Evolutionary conservation across 2,329 filamentous ascomycete genomes (phyloP).

Genomic region (Scedosporium minutisporum): DNA sequence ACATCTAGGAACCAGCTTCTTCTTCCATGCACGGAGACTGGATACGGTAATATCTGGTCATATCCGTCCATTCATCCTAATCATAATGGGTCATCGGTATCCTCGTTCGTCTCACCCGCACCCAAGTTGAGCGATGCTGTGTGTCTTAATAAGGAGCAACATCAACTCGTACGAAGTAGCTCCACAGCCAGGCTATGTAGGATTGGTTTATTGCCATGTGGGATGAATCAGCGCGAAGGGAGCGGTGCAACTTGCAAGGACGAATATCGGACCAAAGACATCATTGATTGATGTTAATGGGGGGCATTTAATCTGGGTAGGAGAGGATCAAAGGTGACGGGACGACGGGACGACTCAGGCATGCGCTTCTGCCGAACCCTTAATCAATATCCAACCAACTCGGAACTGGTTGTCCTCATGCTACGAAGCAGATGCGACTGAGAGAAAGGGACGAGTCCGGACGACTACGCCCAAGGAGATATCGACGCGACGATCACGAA

Average conservation of each 20-base stretch:
- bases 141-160: neutral
- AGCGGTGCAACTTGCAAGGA: too few species aligned
- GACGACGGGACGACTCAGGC: neutral
- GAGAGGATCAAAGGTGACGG: neutral
- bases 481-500: too few species aligned
- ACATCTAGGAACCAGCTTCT: neutral
- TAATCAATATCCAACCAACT: slow-evolving; percentile 2
- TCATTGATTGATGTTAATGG: neutral
- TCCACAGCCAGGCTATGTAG: neutral
- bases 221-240: neutral
- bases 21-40: neutral
- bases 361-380: neutral
- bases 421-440: neutral
- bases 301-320: neutral
- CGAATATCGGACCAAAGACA: neutral
- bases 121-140: neutral
- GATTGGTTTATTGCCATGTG: neutral
- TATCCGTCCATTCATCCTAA: neutral
- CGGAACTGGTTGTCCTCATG: neutral
- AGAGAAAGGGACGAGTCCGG: too few species aligned
- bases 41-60: neutral
- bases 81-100: neutral
- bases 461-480: too few species aligned
- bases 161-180: neutral
- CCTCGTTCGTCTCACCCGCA: neutral